Evolutionary conservation across 495 filamentous ascomycete species (phyloP).

Genomic region (Trichocladium uniseriatum): DNA sequence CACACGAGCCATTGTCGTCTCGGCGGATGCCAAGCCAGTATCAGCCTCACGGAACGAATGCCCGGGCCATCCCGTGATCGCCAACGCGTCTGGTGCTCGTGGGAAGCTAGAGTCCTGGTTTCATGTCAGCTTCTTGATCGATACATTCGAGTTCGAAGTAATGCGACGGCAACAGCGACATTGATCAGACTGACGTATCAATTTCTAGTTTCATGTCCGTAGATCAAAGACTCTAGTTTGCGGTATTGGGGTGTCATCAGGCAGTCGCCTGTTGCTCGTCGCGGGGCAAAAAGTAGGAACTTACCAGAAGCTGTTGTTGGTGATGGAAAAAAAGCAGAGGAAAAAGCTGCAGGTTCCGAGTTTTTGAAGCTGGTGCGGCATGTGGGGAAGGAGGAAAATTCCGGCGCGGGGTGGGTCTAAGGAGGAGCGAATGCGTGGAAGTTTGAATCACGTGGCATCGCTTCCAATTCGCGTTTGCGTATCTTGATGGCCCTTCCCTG

Average conservation of each 20-base stretch:
- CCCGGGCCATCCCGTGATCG: not conserved
- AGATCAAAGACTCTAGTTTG: constrained; percentile 99
- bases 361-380: constrained; percentile 25
- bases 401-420: constrained; percentile 7
- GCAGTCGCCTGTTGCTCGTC: constrained; percentile 14
- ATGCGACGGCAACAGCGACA: constrained; percentile 15
- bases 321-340: constrained; percentile 7
- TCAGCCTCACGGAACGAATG: not conserved
- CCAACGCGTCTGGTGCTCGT: constrained; percentile 6
- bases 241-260: constrained; percentile 67
- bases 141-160: not conserved
- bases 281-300: constrained; percentile 8
- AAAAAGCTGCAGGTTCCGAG: constrained; percentile 13
- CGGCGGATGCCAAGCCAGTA: not conserved
- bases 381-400: constrained; percentile 23
- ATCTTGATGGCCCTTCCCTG: not conserved
- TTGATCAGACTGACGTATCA: constrained; percentile 99
- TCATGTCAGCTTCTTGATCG: constrained; percentile 7
- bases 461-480: constrained; percentile 14
- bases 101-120: constrained; percentile 8
- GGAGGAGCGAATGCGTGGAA: not conserved
- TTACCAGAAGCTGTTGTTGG: constrained; percentile 23
- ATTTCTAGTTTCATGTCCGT: constrained; percentile 79
- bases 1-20: too few relatives aligned
- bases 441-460: constrained; percentile 19